phyloP scores from a whole-genome alignment of 2,329 filamentous ascomycete genomes.

The Aspergillus neoniger region DNA sequence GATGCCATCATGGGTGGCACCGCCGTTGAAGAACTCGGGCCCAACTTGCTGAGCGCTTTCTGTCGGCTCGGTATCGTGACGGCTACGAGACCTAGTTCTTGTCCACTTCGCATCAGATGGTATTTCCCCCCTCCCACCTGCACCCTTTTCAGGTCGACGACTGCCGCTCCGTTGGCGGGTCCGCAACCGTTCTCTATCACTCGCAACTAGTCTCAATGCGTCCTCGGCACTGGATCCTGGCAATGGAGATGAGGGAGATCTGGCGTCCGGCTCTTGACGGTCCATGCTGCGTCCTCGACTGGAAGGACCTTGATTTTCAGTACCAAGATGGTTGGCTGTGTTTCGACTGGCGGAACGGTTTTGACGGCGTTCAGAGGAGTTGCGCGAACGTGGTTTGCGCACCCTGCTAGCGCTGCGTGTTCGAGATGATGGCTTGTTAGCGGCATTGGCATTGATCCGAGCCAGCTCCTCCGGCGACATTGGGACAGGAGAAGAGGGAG shows the following conservation, averaged over 20 bases:
- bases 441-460: conserved; percentile 48
- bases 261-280: conserved; percentile 59
- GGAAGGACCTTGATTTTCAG: conserved; percentile 27
- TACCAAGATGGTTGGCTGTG: conserved; percentile 39
- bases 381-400: conserved; percentile 43
- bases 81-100: conserved; percentile 39
- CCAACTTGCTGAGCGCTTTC: conserved; percentile 13
- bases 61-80: conserved; percentile 31
- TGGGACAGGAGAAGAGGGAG: conserved; percentile 86
- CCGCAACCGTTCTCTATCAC: conserved; percentile 47
- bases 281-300: conserved; percentile 63
- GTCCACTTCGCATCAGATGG: conserved; percentile 50
- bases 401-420: conserved; percentile 55
- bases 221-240: conserved; percentile 63
- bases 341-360: conserved; percentile 48
- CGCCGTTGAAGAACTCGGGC: conserved; percentile 14
- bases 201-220: conserved; percentile 46
- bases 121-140: conserved; percentile 45
- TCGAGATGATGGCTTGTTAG: conserved; percentile 40
- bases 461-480: conserved; percentile 87
- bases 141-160: conserved; percentile 48
- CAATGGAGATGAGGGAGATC: conserved; percentile 81
- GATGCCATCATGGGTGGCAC: conserved; percentile 13
- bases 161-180: conserved; percentile 56
- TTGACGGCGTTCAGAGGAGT: conserved; percentile 31